Base-by-base conservation (phyloP, 345 rosid species). In the Toxicodendron radicans region DNA sequence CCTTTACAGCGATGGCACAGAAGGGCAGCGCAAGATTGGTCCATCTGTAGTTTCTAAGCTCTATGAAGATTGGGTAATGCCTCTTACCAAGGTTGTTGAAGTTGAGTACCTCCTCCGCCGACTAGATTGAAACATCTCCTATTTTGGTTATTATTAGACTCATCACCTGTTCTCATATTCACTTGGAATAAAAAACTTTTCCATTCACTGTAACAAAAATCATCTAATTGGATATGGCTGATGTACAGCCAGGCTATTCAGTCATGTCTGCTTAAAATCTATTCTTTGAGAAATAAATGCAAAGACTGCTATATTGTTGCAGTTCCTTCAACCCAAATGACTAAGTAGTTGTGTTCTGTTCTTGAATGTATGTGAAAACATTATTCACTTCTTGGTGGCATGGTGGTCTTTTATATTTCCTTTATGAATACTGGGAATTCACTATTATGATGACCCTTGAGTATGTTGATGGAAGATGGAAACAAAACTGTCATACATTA, bases 41-140 rank as follows among this genome's bases (percentile, higher is more conserved):
- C 97, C 97, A 10, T 74, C 82, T 1, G 6, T 87, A 3, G 91
- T 85, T 14, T 86, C 90, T 24, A 91, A 85, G 30, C 92, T 95
- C 17, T 95, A 89, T 51, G 88, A 78, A 2, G 91, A 92, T 18
- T 92, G 99, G 97, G 84, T 91, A 11, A 95, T 95, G 67, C 97
- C 97, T 59, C 83, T 92, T 24, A 95, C 99, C 46, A 95, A 92
- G 76, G 74, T 12, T 0, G 97, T 95, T 45, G 82, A 95, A 76
- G 87, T 95, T 38, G 89, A 91, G 77, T 95, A 95, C 82, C 97
- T 92, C 57, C 92, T 92, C 8, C 88, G 85, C 21, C 91, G 99
- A 56, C 82, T 92, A 2, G 92, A 92, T 66, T 91, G 85, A 88
- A 21, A 38, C 27, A 16, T 62, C 33, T 21, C 30, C 62, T 33